A percentile compares a stretch with the other conserved stretches of the same genome.
These are phyloP conservation scores for Cornus florida DNA, from an alignment of 148 eudicot genomes.

Conservation along the genomic window DNA sequence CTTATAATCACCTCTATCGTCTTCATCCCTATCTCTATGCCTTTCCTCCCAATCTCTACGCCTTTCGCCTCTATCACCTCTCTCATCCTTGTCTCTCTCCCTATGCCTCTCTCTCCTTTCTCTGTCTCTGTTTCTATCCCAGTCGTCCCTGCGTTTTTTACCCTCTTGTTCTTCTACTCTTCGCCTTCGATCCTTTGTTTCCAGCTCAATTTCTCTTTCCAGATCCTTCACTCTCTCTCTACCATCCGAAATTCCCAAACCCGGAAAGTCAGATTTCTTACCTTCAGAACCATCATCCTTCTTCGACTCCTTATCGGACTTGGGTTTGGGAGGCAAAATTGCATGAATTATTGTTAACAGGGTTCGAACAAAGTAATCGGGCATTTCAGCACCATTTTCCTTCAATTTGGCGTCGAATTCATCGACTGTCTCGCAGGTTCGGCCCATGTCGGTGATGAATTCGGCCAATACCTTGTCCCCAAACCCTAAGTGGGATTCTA, in stretches of 20 bases:
- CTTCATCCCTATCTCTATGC: conserved; percentile 10
- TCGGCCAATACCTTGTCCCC: conserved; percentile 78
- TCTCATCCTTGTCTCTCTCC: conserved; percentile 24
- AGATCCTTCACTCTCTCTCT: conserved; percentile 49
- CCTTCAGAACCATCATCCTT: conserved; percentile 15
- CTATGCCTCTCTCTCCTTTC: conserved; percentile 18
- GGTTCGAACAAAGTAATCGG: conserved; percentile 78
- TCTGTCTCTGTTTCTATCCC: conserved; percentile 21
- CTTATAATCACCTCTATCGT: conserved; percentile 1
- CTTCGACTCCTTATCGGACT: conserved; percentile 25
- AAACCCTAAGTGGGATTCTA: conserved; percentile 70
- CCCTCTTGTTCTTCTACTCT: conserved; percentile 9
- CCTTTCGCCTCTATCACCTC: conserved; percentile 25
- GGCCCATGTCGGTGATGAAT: conserved; percentile 66
- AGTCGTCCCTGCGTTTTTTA: conserved; percentile 9
- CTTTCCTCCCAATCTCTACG: conserved; percentile 17
- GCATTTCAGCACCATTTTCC: conserved; percentile 72
- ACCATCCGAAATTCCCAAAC: conserved; percentile 61
- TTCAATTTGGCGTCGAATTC: conserved; percentile 69
- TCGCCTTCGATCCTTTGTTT: conserved; percentile 14
- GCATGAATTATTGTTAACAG: conserved; percentile 79
- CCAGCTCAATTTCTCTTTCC: conserved; percentile 47
- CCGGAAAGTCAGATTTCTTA: conserved; percentile 31
- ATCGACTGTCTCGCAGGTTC: conserved; percentile 48
- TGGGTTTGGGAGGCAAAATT: conserved; percentile 68